phyloP scores from a whole-genome alignment of 169 alveolate genomes.

The Sarcocystis neurona region DNA sequence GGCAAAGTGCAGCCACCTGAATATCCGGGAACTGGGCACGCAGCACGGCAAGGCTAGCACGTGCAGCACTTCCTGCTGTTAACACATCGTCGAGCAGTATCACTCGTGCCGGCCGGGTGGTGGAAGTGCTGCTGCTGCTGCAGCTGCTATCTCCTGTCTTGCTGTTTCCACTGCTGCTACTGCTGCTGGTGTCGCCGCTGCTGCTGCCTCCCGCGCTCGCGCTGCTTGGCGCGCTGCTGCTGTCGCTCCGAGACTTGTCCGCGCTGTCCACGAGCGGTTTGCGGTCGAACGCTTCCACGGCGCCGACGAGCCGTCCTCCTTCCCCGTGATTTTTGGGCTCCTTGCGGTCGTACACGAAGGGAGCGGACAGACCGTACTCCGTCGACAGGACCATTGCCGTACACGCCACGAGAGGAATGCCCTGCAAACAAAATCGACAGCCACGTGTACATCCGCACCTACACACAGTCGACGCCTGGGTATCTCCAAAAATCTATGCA shows the following conservation, averaged over 20 bases:
- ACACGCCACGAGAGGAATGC: slow-evolving; percentile 62
- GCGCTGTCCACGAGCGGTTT: not conserved
- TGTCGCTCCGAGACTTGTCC: not conserved
- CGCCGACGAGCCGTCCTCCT: slow-evolving; percentile 63
- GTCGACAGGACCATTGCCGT: slow-evolving; percentile 44
- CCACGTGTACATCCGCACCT: not conserved
- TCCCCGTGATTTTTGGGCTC: slow-evolving; percentile 69
- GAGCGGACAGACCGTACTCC: slow-evolving; percentile 20
- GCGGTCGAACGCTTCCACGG: slow-evolving; percentile 1
- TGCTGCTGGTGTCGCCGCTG: not conserved
- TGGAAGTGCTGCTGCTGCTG: too few relatives aligned
- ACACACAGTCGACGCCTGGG: not conserved
- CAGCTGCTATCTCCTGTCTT: not conserved
- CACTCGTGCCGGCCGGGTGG: slow-evolving; percentile 41
- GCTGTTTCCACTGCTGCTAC: not conserved
- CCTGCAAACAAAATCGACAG: slow-evolving; percentile 24
- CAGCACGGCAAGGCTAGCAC: slow-evolving; percentile 23
- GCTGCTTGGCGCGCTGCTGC: not conserved
- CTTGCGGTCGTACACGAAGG: slow-evolving; percentile 61
- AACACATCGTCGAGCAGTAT: slow-evolving; percentile 65
- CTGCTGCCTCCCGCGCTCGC: not conserved
- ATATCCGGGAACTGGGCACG: not conserved
- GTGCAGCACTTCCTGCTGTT: slow-evolving; percentile 65
- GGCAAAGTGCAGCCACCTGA: slow-evolving; percentile 20
- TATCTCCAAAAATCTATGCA: not conserved